These are phyloP conservation scores for Candida nemodendra DNA, from an alignment of 805 yeast species.

Conservation along the genomic window DNA sequence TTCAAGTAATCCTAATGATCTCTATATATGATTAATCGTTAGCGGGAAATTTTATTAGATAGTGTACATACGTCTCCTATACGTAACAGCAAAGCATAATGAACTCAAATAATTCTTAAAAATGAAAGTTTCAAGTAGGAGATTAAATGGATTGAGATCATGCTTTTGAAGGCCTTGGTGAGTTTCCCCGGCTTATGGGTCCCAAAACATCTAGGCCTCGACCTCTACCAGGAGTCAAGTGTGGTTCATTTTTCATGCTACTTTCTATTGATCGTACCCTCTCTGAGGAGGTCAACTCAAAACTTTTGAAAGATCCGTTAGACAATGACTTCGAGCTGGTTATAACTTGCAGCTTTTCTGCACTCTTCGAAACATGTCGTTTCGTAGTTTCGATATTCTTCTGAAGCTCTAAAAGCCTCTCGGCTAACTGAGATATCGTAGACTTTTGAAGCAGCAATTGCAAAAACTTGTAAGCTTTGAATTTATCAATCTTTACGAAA, in stretches of 20 bases:
- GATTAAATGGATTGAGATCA: no score
- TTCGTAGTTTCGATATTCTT: constrained; percentile 3
- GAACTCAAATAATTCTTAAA: no score
- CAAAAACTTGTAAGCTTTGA: constrained; percentile 7
- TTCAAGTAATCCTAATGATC: constrained; percentile 28
- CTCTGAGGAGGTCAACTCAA: constrained; percentile 5
- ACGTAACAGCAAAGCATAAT: no score
- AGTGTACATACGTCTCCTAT: not conserved
- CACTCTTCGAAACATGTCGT: constrained; percentile 4
- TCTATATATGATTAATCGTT: constrained; percentile 26
- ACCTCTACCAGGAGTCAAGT: constrained; percentile 4
- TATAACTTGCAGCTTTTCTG: constrained; percentile 2
- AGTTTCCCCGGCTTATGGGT: constrained; percentile 4
- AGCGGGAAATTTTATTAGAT: not conserved
- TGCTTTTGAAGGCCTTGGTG: constrained; percentile 2
- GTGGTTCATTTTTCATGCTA: constrained; percentile 1
- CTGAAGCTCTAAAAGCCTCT: constrained; percentile 3
- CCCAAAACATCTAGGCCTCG: constrained; percentile 9
- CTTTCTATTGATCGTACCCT: constrained; percentile 1
- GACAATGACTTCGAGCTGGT: constrained; percentile 1
- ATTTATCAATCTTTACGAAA: constrained; percentile 10
- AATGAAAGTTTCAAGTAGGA: no score
- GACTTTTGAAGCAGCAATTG: not conserved
- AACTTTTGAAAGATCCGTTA: constrained; percentile 4
- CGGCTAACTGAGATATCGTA: not conserved